Evolutionary conservation across 306 rosid genomes (phyloP), one percentile per base, ranked within the genome.

Genomic region (Acacia melanoxylon): DNA sequence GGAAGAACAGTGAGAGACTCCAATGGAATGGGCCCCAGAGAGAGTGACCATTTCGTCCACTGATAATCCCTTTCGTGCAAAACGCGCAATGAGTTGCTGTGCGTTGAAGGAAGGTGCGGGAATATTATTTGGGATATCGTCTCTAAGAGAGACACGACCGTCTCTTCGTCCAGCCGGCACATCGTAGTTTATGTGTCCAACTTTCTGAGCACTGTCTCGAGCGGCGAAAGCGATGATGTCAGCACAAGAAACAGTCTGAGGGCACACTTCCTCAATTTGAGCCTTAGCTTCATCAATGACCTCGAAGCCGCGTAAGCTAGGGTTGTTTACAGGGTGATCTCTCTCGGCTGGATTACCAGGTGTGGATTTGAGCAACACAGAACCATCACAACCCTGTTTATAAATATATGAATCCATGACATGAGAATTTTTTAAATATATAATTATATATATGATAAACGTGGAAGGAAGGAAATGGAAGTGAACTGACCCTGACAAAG

Each of bases 21-120:
- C 90, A 76, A 87, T 59, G 0, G 90, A 87, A 59, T 87, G 90
- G 0, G 88, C 88, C 1, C 90, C 90, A 0, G 88, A 84, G 10
- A 87, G 86, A 6, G 86, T 87, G 13, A 87, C 88, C 0, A 17
- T 33, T 62, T 65, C 71, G 9, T 66, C 71, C 71, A 8, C 25
- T 7, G 71, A 66, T 8, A 66, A 33, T 19, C 71, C 71, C 69
- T 49, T 49, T 16, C 8, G 19, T 6, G 44, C 42, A 16, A 66
- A 66, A 33, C 3, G 37, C 5, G 33, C 44, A 66, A 66, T 15
- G 24, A 66, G n/a, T 66, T 66, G 71, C 24, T 33, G 10, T 8
- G 71, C 5, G 10, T 66, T 33, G 22, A 66, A 66, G 71, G 24
- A 66, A 66, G 71, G 44, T 13, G 40, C 10, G 0, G 41, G 69